These are phyloP conservation scores for Boletus tomentosulus DNA, from an alignment of 768 basidiomycete genomes.

Conservation along the genomic window DNA sequence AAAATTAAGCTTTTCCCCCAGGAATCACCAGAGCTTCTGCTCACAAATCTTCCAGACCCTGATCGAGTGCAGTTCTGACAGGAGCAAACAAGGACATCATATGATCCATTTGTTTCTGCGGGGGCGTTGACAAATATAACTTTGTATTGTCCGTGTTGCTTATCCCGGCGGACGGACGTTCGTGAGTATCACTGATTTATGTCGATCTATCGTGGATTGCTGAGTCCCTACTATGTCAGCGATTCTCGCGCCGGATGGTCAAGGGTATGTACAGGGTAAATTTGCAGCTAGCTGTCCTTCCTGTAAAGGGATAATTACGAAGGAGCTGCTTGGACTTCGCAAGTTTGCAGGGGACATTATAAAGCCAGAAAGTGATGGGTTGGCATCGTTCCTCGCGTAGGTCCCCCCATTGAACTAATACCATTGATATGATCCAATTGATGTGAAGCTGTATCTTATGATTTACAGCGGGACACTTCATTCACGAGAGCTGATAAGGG, in stretches of 20 bases:
- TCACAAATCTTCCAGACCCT: background rate
- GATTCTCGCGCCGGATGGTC: conserved; percentile 34
- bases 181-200: conserved; percentile 17
- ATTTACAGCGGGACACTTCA: conserved; percentile 32
- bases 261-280: conserved; percentile 44
- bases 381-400: conserved; percentile 28
- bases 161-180: background rate
- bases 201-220: no score
- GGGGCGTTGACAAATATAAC: conserved; percentile 12
- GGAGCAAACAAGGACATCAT: background rate
- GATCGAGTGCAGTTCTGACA: conserved; percentile 1
- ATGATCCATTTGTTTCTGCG: conserved; percentile 26
- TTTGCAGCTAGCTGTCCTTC: conserved; percentile 34
- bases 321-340: conserved; percentile 34
- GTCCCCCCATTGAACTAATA: background rate
- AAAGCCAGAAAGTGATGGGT: background rate
- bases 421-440: background rate
- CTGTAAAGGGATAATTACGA: conserved; percentile 37
- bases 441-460: background rate
- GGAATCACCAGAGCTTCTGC: background rate
- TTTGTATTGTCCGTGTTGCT: conserved; percentile 30
- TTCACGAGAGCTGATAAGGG: conserved; percentile 16
- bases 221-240: conserved; percentile 24
- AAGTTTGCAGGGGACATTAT: conserved; percentile 38
- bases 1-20: no score